Percentiles rank a stretch among this genome's conserved stretches.
Evolutionary conservation across 2,329 filamentous ascomycete genomes (phyloP).

Genomic region (Myriangium duriaei): DNA sequence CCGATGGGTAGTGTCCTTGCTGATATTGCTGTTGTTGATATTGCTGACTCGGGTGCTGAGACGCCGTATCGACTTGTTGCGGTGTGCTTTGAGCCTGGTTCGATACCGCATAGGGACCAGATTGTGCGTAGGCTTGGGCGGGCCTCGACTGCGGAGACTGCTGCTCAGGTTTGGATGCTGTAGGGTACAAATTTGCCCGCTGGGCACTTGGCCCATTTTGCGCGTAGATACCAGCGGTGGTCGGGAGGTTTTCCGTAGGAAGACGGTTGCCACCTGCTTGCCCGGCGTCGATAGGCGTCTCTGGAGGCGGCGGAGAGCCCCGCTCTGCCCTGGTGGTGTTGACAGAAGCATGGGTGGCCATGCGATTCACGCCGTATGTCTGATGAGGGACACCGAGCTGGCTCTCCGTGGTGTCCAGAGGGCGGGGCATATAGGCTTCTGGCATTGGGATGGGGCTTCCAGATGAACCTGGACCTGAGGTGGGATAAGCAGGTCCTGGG

Average conservation of each 20-base stretch:
- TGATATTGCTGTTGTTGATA: slow-evolving; percentile 15
- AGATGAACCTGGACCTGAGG: slow-evolving; percentile 10
- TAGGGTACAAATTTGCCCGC: slow-evolving; percentile 61
- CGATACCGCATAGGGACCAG: background rate
- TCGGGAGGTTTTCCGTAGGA: slow-evolving; percentile 49
- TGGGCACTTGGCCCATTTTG: slow-evolving; percentile 75
- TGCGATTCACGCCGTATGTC: slow-evolving; percentile 43
- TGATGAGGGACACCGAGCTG: slow-evolving; percentile 37
- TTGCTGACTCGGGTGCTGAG: slow-evolving; percentile 16
- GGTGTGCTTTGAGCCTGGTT: slow-evolving; percentile 9
- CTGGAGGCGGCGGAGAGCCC: slow-evolving; percentile 87
- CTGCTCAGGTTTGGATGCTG: slow-evolving; percentile 34
- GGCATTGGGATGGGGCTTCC: slow-evolving; percentile 6
- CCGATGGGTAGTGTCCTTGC: slow-evolving; percentile 14
- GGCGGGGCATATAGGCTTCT: slow-evolving; percentile 28
- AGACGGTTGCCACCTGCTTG: slow-evolving; percentile 67
- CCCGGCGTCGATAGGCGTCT: slow-evolving; percentile 75
- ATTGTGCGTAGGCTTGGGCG: slow-evolving; percentile 4
- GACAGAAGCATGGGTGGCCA: slow-evolving; percentile 76
- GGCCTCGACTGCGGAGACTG: slow-evolving; percentile 26
- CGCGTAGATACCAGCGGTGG: slow-evolving; percentile 38
- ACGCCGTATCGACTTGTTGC: slow-evolving; percentile 8
- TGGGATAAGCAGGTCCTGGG: slow-evolving; percentile 16
- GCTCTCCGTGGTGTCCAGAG: slow-evolving; percentile 34
- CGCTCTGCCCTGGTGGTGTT: slow-evolving; percentile 86